Evolutionary conservation across 2,329 filamentous ascomycete genomes (phyloP), one percentile per base, ranked within the genome.

Genomic region (Alternaria triticimaculans): DNA sequence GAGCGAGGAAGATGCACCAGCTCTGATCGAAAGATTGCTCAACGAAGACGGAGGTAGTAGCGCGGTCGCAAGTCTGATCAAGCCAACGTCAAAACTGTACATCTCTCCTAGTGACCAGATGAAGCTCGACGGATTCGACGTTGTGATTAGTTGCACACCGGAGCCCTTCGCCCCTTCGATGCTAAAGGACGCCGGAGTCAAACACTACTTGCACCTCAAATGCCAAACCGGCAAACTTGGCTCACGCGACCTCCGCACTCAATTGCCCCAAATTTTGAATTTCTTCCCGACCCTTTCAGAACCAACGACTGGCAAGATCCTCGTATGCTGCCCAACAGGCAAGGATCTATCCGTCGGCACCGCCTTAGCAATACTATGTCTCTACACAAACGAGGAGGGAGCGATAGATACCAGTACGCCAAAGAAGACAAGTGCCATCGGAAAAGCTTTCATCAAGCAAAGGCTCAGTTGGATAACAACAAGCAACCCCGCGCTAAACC

Each of bases 401-500:
- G 41, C 70, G 72, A 21, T 72, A 28, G 9, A 65, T 9, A 15
- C 58, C 9, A 28, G 20, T 3, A 43, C 50, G 8, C 15, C 50
- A 10, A 45, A 43, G 12, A 18, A 67, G 67, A 23, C 51, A 14
- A 33, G 33, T 3, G 26, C 45, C 2, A 83, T 95, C 51, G 90
- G 89, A 76, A 98, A 99, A 80, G 84, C 85, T 9, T 84, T 91
- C 54, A 94, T 98, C 76, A 90, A 92, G 71, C 87, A 89, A 70
- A 87, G 90, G 56, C 84, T 98, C 30, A 90, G 91, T n/a, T 91
- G 90, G 84, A 92, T 98, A 71, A 92, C 95, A 79, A 90, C 89
- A 6, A 88, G 88, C 0, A 90, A 91, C 76, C 91, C 94, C 1
- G 89, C 91, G 69, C 91, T 90, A 3, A 97, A 96, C 76, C 94